Conservation (phyloP, 371 early-diverging fungal genomes). For the Mucor velutinosus region DNA sequence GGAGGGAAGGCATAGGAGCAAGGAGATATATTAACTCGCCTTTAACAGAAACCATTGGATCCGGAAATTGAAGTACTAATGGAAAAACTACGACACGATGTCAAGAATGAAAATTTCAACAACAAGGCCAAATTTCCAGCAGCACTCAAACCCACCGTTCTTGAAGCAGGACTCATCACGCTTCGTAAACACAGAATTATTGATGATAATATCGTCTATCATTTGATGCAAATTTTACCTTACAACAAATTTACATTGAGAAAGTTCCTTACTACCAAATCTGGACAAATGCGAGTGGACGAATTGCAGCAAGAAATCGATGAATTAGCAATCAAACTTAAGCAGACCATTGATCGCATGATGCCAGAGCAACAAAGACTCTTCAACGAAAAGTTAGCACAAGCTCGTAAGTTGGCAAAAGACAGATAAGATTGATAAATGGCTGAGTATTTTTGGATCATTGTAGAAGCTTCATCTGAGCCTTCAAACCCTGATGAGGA, state of each 20-base stretch:
- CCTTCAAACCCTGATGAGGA: conserved; percentile 5
- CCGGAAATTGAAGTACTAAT: conserved; percentile 31
- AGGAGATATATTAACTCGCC: neutral
- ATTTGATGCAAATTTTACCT: conserved; percentile 54
- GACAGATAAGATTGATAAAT: neutral
- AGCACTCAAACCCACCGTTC: conserved; percentile 43
- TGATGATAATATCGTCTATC: conserved; percentile 46
- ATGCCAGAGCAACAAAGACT: conserved; percentile 43
- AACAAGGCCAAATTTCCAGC: conserved; percentile 53
- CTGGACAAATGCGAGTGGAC: conserved; percentile 37
- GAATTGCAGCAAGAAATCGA: conserved; percentile 46
- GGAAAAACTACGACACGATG: conserved; percentile 31
- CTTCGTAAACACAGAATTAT: conserved; percentile 37
- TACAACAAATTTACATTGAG: conserved; percentile 55
- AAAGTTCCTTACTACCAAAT: conserved; percentile 50
- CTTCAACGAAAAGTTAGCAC: conserved; percentile 30
- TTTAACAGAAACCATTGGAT: conserved; percentile 32
- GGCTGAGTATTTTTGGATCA: neutral
- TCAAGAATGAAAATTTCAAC: conserved; percentile 33
- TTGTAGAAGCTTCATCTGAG: neutral
- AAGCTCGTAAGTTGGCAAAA: conserved; percentile 19
- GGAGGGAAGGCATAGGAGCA: neutral
- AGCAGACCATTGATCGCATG: conserved; percentile 32
- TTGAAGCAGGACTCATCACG: conserved; percentile 45
- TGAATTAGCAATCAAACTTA: conserved; percentile 26